These are phyloP conservation scores for Oryza nivara DNA, from an alignment of 176 grass and related monocot genomes.

Conservation along the genomic window DNA sequence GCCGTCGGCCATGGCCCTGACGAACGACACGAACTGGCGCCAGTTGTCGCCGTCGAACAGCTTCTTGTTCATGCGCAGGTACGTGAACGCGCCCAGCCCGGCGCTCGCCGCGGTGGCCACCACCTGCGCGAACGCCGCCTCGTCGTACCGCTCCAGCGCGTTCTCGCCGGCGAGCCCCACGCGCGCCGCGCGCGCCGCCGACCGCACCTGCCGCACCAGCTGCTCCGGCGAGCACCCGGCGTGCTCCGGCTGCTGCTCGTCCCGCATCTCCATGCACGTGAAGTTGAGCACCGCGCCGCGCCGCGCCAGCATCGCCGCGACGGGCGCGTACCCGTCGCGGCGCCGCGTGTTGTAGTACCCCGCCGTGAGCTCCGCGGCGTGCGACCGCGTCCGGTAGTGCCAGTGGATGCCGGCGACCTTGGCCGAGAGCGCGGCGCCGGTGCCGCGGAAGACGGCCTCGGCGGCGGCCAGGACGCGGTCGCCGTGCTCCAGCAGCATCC, in stretches of 20 bases:
- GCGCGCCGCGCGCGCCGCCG: conserved; percentile 35
- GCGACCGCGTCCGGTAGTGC: conserved; percentile 88
- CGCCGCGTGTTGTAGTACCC: conserved; percentile 92
- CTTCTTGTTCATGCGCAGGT: conserved; percentile 82
- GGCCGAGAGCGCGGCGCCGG: conserved; percentile 67
- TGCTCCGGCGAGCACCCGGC: conserved; percentile 71
- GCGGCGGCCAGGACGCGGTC: conserved; percentile 75
- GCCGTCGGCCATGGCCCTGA: conserved; percentile 68
- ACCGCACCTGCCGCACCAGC: conserved; percentile 77
- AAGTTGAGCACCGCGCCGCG: conserved; percentile 84
- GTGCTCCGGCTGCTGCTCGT: conserved; percentile 84
- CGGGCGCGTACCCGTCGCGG: conserved; percentile 69
- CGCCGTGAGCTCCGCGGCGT: conserved; percentile 92
- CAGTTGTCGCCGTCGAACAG: conserved; percentile 89
- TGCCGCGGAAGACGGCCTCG: conserved; percentile 73
- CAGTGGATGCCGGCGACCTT: conserved; percentile 98
- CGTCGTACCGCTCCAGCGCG: conserved; percentile 90
- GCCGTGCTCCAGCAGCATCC: conserved; percentile 85
- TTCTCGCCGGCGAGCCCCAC: conserved; percentile 90
- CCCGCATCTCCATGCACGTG: conserved; percentile 99
- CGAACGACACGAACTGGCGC: conserved; percentile 84
- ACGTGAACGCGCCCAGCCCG: conserved; percentile 81
- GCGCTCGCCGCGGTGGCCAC: conserved; percentile 46
- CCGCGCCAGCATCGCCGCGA: conserved; percentile 68
- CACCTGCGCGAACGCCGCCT: conserved; percentile 73